These are phyloP conservation scores for Coniochaeta sp. DNA, from an alignment of 2,329 filamentous ascomycete species.

Conservation along the genomic window DNA sequence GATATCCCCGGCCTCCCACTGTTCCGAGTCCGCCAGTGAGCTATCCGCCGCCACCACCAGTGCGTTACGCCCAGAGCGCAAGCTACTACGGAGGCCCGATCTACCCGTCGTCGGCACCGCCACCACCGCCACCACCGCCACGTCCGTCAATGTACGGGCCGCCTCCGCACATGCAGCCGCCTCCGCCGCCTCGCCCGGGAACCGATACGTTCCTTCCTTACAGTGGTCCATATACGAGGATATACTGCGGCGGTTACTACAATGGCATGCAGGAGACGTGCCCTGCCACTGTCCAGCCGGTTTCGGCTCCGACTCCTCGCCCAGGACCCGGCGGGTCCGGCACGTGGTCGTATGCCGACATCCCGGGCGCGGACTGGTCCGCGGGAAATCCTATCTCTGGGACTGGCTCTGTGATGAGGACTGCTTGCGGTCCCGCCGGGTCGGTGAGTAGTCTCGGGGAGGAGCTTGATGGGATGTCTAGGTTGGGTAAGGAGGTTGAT, in stretches of 20 bases:
- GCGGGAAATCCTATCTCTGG: neutral
- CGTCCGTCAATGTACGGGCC: neutral
- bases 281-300: too few relatives aligned
- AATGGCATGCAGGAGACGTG: neutral
- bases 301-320: neutral
- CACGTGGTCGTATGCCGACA: neutral
- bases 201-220: neutral
- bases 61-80: neutral
- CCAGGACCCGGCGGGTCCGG: too few relatives aligned
- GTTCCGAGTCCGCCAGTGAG: slow-evolving; percentile 3
- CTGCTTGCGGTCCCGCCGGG: neutral
- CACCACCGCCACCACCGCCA: neutral
- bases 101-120: neutral
- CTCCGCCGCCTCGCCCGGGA: neutral
- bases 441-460: neutral
- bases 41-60: neutral
- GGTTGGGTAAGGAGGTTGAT: neutral
- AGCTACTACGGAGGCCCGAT: neutral
- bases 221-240: neutral
- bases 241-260: neutral
- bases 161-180: neutral
- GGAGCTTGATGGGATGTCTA: neutral
- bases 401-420: neutral
- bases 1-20: slow-evolving; percentile 14
- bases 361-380: neutral